Evolutionary conservation across 805 yeast genomes (phyloP).

Genomic region (Candida boleticola): DNA sequence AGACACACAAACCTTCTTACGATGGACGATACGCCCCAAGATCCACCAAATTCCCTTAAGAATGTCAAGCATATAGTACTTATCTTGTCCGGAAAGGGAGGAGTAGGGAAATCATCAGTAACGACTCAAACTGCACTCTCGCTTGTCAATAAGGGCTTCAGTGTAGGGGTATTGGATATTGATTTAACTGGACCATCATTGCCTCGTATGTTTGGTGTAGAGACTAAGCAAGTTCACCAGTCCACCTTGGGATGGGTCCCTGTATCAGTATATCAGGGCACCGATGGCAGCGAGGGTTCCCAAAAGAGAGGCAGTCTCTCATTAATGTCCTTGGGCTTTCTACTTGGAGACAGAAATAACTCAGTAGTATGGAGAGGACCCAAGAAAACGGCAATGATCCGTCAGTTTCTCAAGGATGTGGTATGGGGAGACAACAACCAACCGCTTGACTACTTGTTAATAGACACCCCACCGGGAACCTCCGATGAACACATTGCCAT

Average conservation of each 20-base stretch:
- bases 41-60: slow-evolving; percentile 32
- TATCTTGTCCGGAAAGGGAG: slow-evolving; percentile 92
- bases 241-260: slow-evolving; percentile 90
- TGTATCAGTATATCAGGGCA: slow-evolving; percentile 42
- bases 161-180: slow-evolving; percentile 93
- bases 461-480: slow-evolving; percentile 99
- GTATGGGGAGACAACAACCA: slow-evolving; percentile 69
- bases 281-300: neutral
- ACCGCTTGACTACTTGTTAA: slow-evolving; percentile 68
- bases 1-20: too few relatives aligned
- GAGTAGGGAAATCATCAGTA: slow-evolving; percentile 95
- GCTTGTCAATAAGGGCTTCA: slow-evolving; percentile 63
- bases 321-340: slow-evolving; percentile 86
- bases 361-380: slow-evolving; percentile 99
- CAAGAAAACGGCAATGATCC: slow-evolving; percentile 94
- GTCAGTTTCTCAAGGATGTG: slow-evolving; percentile 88
- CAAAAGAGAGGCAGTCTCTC: slow-evolving; percentile 43
- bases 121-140: slow-evolving; percentile 93
- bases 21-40: slow-evolving; percentile 1
- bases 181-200: slow-evolving; percentile 96
- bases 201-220: slow-evolving; percentile 95
- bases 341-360: slow-evolving; percentile 78
- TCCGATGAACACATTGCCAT: slow-evolving; percentile 97
- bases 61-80: slow-evolving; percentile 74
- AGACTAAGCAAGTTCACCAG: slow-evolving; percentile 75